Evolutionary conservation across 2,329 filamentous ascomycete species (phyloP), one percentile per base, ranked within the genome.

Genomic region (Zasmidium cellare): DNA sequence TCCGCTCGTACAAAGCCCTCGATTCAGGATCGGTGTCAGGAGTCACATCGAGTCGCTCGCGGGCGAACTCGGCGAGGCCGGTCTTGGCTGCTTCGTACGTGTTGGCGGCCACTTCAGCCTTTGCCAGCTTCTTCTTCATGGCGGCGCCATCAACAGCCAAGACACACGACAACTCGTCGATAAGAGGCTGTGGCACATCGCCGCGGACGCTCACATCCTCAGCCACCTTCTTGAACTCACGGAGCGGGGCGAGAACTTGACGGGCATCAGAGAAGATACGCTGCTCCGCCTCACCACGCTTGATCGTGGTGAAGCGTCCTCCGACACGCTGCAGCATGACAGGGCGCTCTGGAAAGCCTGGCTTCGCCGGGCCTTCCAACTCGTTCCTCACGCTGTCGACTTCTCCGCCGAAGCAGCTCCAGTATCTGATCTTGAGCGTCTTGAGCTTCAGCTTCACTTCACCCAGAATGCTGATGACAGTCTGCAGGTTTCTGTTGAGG

Each of bases 401-500:
- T 35, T 62, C 54, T 24, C 60, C 60, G 9, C 49, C 57, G 28
- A 55, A 62, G 18, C 23, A 18, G 22, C 45, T 47, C 31, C 19
- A 51, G 54, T 60, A 62, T 16, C 54, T 35, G 16, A 62, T 35
- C 35, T 53, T 52, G 38, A 62, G 60, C 2, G 57, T 55, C 19
- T 51, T 48, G 20, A 62, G 47, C 24, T 60, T 46, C 22, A 28
- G 46, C 3, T 47, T 47, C 18, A 23, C 24, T 22, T 51, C 24
- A 9, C 19, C 6, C 31, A 62, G 47, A 16, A 20, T 58, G 51
- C 44, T 18, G 41, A 53, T 55, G 23, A 62, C 53, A 24, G 24
- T 82, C 19, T 44, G 46, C 54, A 60, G 47, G 48, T 60, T 60
- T n/a, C 53, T 28, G 9, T 31, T 51, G 7, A 59, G n/a, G 44